Evolutionary conservation across 768 basidiomycete species (phyloP), one percentile per base, ranked within the genome.

Genomic region (Guyanaporus albipodus): DNA sequence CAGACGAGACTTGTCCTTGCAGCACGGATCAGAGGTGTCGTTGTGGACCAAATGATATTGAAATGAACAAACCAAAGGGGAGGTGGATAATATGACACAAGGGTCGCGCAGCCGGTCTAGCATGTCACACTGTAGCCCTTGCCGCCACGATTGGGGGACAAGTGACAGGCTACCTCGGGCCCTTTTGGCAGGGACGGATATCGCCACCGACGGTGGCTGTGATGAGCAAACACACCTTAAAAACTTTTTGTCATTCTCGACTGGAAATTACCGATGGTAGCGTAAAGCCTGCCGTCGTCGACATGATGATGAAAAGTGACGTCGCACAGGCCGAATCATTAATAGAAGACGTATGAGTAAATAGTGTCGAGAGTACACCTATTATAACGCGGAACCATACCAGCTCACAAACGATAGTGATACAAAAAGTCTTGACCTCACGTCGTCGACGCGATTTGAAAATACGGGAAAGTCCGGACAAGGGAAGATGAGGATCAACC

Each of bases 351-450:
- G 63, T 66, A 68, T 47, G 50, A 44, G 58, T 67, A 67, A 59
- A 58, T 64, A 66, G 50, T 53, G 55, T 56, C 40, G 57, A 50
- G 50, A 57, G 52, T 67, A 59, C 58, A 68, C 66, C 60, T 65
- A 67, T 45, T 53, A 46, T 67, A 68, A 55, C 54, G 55, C 42
- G 53, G 52, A 55, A 52, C 45, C 58, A 54, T 57, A 59, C 56
- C 55, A 32, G 50, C 48, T 63, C 60, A 31, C 51, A 51, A 54
- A 53, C 56, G 43, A 53, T 66, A 67, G 58, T 56, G 65, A 67
- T 67, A 67, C 65, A 67, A 38, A 62, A 53, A 49, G 48, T 44
- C 40, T 59, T 49, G 45, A 53, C 55, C 67, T 54, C 56, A 48
- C 49, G 44, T 51, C 40, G 38, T 49, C 42, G 48, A 58, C 38